Evolutionary conservation across 2,329 filamentous ascomycete species (phyloP).

Genomic region (Penicillium glabrum): DNA sequence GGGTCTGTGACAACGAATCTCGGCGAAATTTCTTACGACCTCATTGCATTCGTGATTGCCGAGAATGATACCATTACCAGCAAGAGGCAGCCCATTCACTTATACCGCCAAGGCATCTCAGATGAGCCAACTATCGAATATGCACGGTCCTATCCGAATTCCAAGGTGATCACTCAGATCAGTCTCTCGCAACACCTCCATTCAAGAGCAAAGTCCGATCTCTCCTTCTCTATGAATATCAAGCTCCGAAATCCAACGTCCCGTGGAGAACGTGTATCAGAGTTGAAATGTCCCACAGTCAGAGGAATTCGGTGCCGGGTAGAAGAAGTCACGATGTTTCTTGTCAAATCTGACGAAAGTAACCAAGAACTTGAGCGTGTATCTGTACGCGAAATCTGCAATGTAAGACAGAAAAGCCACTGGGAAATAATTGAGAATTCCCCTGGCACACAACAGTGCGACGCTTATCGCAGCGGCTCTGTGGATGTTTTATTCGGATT

Average conservation of each 20-base stretch:
- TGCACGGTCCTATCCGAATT: neutral
- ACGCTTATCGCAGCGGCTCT: neutral
- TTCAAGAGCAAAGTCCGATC: neutral
- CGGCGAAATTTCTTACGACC: neutral
- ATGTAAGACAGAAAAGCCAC: neutral
- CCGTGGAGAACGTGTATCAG: neutral
- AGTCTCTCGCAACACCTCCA: neutral
- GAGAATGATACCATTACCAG: neutral
- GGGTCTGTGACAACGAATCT: neutral
- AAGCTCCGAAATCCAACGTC: neutral
- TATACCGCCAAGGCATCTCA: neutral
- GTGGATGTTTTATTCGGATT: neutral
- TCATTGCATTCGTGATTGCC: neutral
- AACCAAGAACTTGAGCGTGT: neutral
- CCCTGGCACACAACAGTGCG: neutral
- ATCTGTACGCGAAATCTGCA: neutral
- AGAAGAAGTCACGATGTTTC: neutral
- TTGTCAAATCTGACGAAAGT: neutral
- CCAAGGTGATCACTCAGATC: neutral
- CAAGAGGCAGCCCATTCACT: neutral
- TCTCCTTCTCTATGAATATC: neutral
- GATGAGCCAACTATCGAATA: neutral
- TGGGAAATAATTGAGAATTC: neutral
- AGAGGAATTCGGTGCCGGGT: slow-evolving; percentile 2
- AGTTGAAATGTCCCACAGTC: neutral